A percentile compares a stretch with the other conserved stretches of the same genome.
Conservation (phyloP, 176 grass and related monocot species). For the Avena atlantica region DNA sequence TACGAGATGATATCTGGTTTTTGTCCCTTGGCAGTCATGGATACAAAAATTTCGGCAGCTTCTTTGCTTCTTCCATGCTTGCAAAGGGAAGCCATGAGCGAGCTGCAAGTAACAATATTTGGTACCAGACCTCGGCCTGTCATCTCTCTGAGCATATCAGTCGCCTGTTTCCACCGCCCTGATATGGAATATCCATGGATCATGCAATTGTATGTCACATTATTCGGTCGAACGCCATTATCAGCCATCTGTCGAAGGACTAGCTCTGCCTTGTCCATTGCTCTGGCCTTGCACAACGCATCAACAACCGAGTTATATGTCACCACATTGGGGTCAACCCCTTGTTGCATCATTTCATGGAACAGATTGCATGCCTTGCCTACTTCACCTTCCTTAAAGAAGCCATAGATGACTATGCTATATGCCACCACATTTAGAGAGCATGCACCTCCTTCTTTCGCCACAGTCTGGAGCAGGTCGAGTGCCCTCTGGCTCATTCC, state of each 20-base stretch:
- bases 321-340: background rate
- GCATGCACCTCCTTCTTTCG: background rate
- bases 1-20: background rate
- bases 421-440: background rate
- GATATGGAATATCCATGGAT: background rate
- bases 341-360: background rate
- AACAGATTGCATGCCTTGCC: background rate
- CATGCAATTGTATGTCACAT: background rate
- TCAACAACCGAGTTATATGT: background rate
- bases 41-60: too few relatives aligned
- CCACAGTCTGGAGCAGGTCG: background rate
- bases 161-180: background rate
- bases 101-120: background rate
- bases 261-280: slow-evolving; percentile 1
- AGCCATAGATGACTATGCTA: background rate
- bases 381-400: background rate
- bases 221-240: background rate
- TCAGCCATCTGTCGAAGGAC: background rate
- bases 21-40: background rate
- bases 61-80: too few relatives aligned
- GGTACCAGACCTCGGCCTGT: background rate
- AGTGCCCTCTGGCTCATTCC: background rate
- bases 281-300: background rate
- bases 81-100: too few relatives aligned
- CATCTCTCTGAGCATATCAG: background rate